Conservation (phyloP, 2,329 filamentous ascomycete species). For the Teratosphaeria epicoccoides region DNA sequence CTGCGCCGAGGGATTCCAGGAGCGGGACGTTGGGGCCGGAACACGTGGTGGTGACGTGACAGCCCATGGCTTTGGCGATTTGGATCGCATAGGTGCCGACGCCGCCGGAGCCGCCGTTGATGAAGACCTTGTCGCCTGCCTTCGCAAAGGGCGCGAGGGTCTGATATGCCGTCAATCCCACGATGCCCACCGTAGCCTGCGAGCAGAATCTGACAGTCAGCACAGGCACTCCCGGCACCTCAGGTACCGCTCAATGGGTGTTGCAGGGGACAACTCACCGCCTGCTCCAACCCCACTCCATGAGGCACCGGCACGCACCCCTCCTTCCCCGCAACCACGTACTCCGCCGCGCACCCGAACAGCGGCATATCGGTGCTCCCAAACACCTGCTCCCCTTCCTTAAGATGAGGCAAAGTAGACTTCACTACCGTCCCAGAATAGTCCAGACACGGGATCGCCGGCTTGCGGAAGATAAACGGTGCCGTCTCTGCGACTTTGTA, state of each 20-base stretch:
- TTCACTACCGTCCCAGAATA: slow-evolving; percentile 41
- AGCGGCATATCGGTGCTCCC: slow-evolving; percentile 25
- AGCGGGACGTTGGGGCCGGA: slow-evolving; percentile 48
- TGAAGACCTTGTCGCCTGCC: slow-evolving; percentile 42
- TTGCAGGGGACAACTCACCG: no score
- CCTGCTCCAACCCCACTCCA: slow-evolving; percentile 26
- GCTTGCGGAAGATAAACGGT: slow-evolving; percentile 6
- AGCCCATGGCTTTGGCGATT: slow-evolving; percentile 51
- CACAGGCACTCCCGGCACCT: no score
- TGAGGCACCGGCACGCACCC: slow-evolving; percentile 23
- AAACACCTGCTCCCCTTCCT: slow-evolving; percentile 31
- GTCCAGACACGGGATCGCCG: slow-evolving; percentile 32
- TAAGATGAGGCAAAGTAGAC: slow-evolving; percentile 19
- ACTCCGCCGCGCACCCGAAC: slow-evolving; percentile 31
- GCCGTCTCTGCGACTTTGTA: slow-evolving; percentile 37
- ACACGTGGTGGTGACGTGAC: slow-evolving; percentile 49
- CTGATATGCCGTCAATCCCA: slow-evolving; percentile 32
- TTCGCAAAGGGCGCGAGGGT: slow-evolving; percentile 28
- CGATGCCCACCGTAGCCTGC: slow-evolving; percentile 20
- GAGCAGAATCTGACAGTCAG: no score
- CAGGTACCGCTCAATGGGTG: no score
- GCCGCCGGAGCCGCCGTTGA: slow-evolving; percentile 56
- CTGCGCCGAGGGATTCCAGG: slow-evolving; percentile 49
- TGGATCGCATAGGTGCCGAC: slow-evolving; percentile 52
- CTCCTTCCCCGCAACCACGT: slow-evolving; percentile 17